Evolutionary conservation across 148 eudicot species (phyloP).

Genomic region (Rhododendron mucronatum): DNA sequence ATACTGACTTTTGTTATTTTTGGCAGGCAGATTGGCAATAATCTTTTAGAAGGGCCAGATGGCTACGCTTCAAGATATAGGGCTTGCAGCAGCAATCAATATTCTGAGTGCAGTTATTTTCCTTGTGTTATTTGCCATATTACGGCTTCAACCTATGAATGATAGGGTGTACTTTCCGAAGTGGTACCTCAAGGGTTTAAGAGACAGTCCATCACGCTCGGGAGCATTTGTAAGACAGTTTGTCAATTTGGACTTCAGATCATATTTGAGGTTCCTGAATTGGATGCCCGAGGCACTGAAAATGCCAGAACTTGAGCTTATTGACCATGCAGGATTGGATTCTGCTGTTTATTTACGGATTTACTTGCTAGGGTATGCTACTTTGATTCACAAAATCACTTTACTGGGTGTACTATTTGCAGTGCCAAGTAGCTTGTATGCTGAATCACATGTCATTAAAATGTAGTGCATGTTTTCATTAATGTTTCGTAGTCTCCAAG

Average conservation of each 20-base stretch:
- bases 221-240: slow-evolving; percentile 66
- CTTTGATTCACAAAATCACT: neutral
- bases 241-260: slow-evolving; percentile 77
- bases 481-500: neutral
- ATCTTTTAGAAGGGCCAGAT: slow-evolving; percentile 28
- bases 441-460: neutral
- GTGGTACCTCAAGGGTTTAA: slow-evolving; percentile 94
- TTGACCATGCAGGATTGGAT: slow-evolving; percentile 94
- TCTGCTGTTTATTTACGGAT: slow-evolving; percentile 92
- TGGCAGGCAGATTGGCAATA: slow-evolving; percentile 6
- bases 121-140: slow-evolving; percentile 76
- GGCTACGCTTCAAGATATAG: slow-evolving; percentile 76
- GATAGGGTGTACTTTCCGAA: slow-evolving; percentile 97
- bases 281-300: slow-evolving; percentile 95
- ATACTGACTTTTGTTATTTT: slow-evolving; percentile 4
- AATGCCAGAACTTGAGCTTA: slow-evolving; percentile 95
- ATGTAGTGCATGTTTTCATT: neutral
- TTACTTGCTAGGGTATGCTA: slow-evolving; percentile 80
- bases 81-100: slow-evolving; percentile 75
- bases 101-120: slow-evolving; percentile 66
- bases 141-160: slow-evolving; percentile 93
- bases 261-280: slow-evolving; percentile 74
- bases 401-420: neutral
- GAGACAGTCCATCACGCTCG: slow-evolving; percentile 60
- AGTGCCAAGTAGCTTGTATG: neutral